These are phyloP conservation scores for Aspergillus ibericus DNA, from an alignment of 2,329 filamentous ascomycete species.

Conservation along the genomic window DNA sequence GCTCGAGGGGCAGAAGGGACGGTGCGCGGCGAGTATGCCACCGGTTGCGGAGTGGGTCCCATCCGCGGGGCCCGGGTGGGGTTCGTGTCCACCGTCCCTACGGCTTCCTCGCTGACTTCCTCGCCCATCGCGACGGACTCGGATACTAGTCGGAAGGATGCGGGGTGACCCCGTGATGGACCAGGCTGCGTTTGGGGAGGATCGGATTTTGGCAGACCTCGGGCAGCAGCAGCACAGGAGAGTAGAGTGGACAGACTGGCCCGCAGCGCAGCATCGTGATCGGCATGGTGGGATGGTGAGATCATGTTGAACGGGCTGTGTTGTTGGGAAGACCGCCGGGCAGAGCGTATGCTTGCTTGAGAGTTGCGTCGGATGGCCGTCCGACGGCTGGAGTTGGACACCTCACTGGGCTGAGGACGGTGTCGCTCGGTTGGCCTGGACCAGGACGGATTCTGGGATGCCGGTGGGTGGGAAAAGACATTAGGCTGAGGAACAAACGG, in stretches of 20 bases:
- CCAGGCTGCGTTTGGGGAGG: conserved; percentile 27
- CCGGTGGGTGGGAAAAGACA: conserved; percentile 81
- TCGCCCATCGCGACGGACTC: conserved; percentile 59
- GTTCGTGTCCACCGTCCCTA: conserved; percentile 8
- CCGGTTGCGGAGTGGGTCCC: conserved; percentile 25
- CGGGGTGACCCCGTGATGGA: conserved; percentile 45
- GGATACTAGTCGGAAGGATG: conserved; percentile 59
- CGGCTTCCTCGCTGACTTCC: conserved; percentile 29
- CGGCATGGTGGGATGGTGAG: conserved; percentile 73
- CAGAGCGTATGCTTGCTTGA: conserved; percentile 31
- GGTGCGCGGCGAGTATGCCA: conserved; percentile 12
- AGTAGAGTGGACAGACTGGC: conserved; percentile 92
- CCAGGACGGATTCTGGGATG: conserved; percentile 47
- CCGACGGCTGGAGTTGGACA: conserved; percentile 35
- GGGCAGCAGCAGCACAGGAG: conserved; percentile 88
- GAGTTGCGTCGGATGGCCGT: conserved; percentile 42
- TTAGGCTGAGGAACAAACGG: conserved; percentile 85
- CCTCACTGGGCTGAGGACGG: conserved; percentile 51
- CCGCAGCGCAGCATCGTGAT: conserved; percentile 89
- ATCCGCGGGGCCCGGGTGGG: conserved; percentile 18
- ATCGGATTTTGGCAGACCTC: conserved; percentile 68
- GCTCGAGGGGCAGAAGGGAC: conserved; percentile 9
- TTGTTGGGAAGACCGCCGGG: conserved; percentile 41
- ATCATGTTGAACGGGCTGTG: conserved; percentile 66
- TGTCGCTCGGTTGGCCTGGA: conserved; percentile 46